Conservation (phyloP, 805 yeast genomes). For the Candida pseudofarinosa region DNA sequence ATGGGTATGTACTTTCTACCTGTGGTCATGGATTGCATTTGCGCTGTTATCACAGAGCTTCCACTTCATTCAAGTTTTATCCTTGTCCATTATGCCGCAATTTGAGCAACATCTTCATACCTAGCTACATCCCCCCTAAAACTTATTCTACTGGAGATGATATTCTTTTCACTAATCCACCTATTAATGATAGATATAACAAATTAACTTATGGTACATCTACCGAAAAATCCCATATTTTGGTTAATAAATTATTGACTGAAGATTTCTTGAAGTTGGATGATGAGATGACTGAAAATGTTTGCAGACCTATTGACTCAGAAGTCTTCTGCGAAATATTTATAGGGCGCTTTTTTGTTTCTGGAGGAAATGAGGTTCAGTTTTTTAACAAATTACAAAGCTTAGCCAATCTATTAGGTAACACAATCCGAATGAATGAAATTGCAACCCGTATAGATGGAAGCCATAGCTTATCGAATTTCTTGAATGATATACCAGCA, state of each 20-base stretch:
- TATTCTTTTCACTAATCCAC: background rate
- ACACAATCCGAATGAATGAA: slow-evolving; percentile 56
- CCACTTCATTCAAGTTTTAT: slow-evolving; percentile 20
- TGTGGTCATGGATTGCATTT: slow-evolving; percentile 56
- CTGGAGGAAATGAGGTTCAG: slow-evolving; percentile 11
- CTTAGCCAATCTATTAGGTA: slow-evolving; percentile 32
- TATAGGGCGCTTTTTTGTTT: slow-evolving; percentile 7
- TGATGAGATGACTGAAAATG: slow-evolving; percentile 1
- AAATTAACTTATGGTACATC: slow-evolving; percentile 20
- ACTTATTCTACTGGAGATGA: background rate
- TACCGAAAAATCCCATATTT: slow-evolving; percentile 22
- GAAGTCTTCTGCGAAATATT: slow-evolving; percentile 12
- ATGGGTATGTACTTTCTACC: slow-evolving; percentile 31
- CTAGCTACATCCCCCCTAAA: slow-evolving; percentile 30
- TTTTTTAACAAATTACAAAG: slow-evolving; percentile 15
- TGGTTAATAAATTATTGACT: slow-evolving; percentile 20
- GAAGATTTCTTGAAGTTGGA: slow-evolving; percentile 16
- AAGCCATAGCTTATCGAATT: slow-evolving; percentile 15
- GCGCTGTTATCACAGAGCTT: slow-evolving; percentile 35
- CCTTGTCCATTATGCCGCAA: slow-evolving; percentile 52
- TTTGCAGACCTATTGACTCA: slow-evolving; percentile 11
- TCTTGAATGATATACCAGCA: slow-evolving; percentile 23
- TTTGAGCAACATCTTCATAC: slow-evolving; percentile 41
- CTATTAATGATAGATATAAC: slow-evolving; percentile 15
- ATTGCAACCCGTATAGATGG: slow-evolving; percentile 52